Conservation (phyloP, 73 alveolate genomes). For the Paraurostyla sp. region DNA sequence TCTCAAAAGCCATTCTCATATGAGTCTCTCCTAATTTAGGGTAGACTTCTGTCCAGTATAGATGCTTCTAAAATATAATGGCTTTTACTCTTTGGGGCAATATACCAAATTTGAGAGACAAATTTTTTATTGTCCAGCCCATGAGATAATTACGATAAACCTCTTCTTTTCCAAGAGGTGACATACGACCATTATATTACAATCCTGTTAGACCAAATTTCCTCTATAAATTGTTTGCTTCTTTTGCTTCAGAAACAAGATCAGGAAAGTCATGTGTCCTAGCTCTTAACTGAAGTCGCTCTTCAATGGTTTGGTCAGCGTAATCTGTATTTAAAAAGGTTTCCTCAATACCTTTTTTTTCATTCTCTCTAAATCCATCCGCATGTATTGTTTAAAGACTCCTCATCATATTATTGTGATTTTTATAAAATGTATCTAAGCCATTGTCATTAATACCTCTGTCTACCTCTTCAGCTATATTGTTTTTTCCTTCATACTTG, state of each 20-base stretch:
- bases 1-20: slow-evolving; percentile 69
- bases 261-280: neutral
- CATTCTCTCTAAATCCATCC: slow-evolving; percentile 11
- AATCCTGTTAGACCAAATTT: neutral
- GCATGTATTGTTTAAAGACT: neutral
- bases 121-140: slow-evolving; percentile 81
- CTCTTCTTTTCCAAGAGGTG: slow-evolving; percentile 80
- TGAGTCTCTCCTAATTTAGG: slow-evolving; percentile 80
- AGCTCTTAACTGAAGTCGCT: neutral
- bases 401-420: slow-evolving; percentile 44
- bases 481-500: slow-evolving; percentile 43
- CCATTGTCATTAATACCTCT: slow-evolving; percentile 45
- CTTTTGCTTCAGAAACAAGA: neutral
- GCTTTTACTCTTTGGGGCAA: slow-evolving; percentile 88
- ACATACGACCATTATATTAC: slow-evolving; percentile 62
- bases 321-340: neutral
- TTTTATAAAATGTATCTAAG: neutral
- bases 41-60: slow-evolving; percentile 79
- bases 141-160: slow-evolving; percentile 67
- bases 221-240: neutral
- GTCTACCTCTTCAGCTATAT: neutral
- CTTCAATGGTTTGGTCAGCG: neutral
- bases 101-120: slow-evolving; percentile 80
- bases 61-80: slow-evolving; percentile 67
- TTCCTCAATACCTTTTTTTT: neutral